Evolutionary conservation across 306 rosid species (phyloP).

Genomic region (Lathyrus oleraceus): DNA sequence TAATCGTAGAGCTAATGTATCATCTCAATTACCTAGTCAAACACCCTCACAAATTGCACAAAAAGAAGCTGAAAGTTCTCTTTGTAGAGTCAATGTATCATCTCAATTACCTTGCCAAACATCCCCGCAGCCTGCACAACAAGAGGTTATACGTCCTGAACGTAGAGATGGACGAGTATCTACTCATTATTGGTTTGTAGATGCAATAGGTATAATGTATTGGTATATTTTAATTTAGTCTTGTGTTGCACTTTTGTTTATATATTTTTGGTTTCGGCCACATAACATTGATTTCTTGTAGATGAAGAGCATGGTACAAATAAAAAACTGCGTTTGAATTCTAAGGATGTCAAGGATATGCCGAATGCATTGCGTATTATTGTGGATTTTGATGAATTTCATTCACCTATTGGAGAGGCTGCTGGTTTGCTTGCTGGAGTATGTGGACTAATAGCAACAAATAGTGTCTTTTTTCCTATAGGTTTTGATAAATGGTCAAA

Average conservation of each 20-base stretch:
- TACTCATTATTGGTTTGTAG: background rate
- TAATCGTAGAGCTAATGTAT: background rate
- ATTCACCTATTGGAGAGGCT: background rate
- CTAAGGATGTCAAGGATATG: background rate
- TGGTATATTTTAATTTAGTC: background rate
- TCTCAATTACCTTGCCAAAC: background rate
- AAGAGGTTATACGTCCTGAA: background rate
- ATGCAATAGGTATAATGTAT: conserved; percentile 1
- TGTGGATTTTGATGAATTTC: background rate
- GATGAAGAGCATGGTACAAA: background rate
- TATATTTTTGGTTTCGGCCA: background rate
- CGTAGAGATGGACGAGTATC: background rate
- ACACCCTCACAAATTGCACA: background rate
- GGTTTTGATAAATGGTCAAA: background rate
- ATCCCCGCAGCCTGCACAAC: background rate
- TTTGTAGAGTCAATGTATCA: background rate
- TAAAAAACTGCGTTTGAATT: background rate
- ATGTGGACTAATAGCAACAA: background rate
- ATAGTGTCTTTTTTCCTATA: background rate
- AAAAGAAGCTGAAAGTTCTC: background rate
- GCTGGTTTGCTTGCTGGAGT: conserved; percentile 19
- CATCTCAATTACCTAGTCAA: background rate
- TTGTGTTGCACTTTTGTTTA: background rate
- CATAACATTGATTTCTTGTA: background rate
- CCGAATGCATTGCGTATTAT: background rate